These are phyloP conservation scores for Teunomyces aglyptinius DNA, from an alignment of 805 yeast genomes.

Conservation along the genomic window DNA sequence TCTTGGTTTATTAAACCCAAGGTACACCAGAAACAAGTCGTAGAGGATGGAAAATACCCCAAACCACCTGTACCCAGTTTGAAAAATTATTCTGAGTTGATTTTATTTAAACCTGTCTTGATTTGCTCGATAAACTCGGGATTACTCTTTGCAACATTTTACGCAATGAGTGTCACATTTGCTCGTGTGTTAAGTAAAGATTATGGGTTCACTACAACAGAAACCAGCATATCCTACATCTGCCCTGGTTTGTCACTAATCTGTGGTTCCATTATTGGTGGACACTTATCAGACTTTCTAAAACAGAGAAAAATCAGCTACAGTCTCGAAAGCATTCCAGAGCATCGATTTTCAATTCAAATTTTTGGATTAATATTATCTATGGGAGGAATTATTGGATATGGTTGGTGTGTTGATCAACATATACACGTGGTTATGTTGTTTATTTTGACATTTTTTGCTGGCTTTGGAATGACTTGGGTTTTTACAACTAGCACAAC, in stretches of 20 bases:
- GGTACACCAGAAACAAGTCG: conserved; percentile 21
- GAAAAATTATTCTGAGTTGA: conserved; percentile 31
- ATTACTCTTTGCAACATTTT: conserved; percentile 52
- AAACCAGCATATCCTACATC: conserved; percentile 46
- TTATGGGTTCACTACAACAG: conserved; percentile 35
- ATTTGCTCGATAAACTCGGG: conserved; percentile 48
- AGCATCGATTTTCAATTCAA: conserved; percentile 45
- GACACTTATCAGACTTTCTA: conserved; percentile 44
- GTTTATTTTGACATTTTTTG: conserved; percentile 43
- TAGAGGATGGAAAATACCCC: conserved; percentile 30
- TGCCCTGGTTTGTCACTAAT: conserved; percentile 54
- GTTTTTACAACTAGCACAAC: conserved; percentile 53
- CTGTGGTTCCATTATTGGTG: conserved; percentile 49
- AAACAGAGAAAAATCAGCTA: conserved; percentile 25
- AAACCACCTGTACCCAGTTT: conserved; percentile 47
- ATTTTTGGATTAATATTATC: conserved; percentile 42
- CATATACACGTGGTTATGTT: conserved; percentile 38
- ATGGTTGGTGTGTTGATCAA: conserved; percentile 51
- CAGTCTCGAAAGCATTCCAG: conserved; percentile 39
- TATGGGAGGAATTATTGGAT: conserved; percentile 46
- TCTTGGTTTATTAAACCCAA: conserved; percentile 29
- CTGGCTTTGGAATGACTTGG: conserved; percentile 57
- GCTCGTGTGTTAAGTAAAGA: conserved; percentile 36
- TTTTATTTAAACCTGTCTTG: conserved; percentile 43
- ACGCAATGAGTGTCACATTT: conserved; percentile 52